phyloP scores from a whole-genome alignment of 164 flowering plant genomes.

The Vitis amurensis region DNA sequence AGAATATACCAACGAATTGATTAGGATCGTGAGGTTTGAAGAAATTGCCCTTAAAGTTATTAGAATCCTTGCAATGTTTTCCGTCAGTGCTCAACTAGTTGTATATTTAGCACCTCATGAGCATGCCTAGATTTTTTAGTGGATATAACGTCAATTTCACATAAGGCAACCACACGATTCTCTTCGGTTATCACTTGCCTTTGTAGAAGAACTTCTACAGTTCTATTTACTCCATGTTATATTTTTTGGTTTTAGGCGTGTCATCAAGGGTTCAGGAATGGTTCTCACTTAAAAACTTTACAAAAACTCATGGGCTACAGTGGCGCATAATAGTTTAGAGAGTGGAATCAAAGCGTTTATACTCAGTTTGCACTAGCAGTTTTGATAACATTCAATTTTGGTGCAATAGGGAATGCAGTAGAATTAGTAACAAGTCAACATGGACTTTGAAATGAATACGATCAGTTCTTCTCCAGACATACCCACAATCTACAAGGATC shows the following conservation, averaged over 20 bases:
- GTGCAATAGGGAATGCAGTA: too few species aligned
- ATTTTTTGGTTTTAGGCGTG: constrained; percentile 78
- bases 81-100: constrained; percentile 91
- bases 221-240: constrained; percentile 92
- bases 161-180: constrained; percentile 87
- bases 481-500: too few species aligned
- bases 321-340: constrained; percentile 33
- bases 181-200: constrained; percentile 75
- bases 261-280: constrained; percentile 90
- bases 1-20: constrained; percentile 89
- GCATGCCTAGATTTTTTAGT: constrained; percentile 78
- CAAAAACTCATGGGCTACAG: constrained; percentile 99
- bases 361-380: too few species aligned
- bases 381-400: too few species aligned
- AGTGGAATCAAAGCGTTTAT: too few species aligned
- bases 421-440: too few species aligned
- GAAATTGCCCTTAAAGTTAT: constrained; percentile 69
- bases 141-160: constrained; percentile 88
- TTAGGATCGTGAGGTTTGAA: constrained; percentile 85
- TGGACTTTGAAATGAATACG: too few species aligned
- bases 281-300: constrained; percentile 90
- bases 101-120: constrained; percentile 93
- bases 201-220: constrained; percentile 93
- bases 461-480: too few species aligned
- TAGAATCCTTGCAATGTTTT: constrained; percentile 87